Percentiles rank a stretch among this genome's conserved stretches.
phyloP scores from a whole-genome alignment of 352 stramenopile genomes.

The Phytophthora melonis region DNA sequence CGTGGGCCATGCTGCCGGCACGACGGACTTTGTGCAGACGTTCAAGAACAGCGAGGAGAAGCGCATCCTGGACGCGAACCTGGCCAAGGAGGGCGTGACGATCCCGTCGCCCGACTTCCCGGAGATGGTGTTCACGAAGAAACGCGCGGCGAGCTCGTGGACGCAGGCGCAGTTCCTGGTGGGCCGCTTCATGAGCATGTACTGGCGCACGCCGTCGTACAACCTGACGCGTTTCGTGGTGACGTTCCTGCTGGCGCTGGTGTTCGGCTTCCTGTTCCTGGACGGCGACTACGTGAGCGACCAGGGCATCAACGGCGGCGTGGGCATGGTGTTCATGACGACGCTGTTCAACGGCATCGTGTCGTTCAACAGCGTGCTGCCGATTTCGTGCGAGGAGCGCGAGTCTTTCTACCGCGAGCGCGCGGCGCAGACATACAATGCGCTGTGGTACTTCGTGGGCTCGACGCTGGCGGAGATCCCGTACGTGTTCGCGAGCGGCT shows the following conservation, averaged over 20 bases:
- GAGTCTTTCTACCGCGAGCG: conserved; percentile 22
- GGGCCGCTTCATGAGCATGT: conserved; percentile 58
- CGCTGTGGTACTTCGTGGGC: conserved; percentile 24
- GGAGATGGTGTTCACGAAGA: conserved; percentile 27
- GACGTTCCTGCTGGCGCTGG: conserved; percentile 76
- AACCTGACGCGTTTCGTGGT: conserved; percentile 76
- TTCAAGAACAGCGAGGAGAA: conserved; percentile 19
- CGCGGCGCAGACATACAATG: conserved; percentile 22
- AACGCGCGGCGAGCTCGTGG: conserved; percentile 24
- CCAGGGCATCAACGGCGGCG: conserved; percentile 50
- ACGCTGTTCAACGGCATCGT: conserved; percentile 75
- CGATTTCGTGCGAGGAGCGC: conserved; percentile 14
- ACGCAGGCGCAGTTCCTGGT: conserved; percentile 25
- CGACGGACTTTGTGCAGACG: conserved; percentile 36
- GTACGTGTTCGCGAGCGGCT: conserved; percentile 29
- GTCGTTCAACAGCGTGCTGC: conserved; percentile 19
- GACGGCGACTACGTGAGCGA: conserved; percentile 47
- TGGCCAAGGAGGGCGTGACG: conserved; percentile 26
- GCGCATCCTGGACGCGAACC: conserved; percentile 4
- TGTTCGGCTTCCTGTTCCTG: conserved; percentile 77
- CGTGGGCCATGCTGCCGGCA: conserved; percentile 1
- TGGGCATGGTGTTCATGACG: conserved; percentile 87
- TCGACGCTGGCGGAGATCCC: conserved; percentile 24
- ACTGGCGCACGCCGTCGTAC: conserved; percentile 88
- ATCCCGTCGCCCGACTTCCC: conserved; percentile 13